Evolutionary conservation across 2,329 filamentous ascomycete species (phyloP).

Genomic region (Grosmannia huntii): DNA sequence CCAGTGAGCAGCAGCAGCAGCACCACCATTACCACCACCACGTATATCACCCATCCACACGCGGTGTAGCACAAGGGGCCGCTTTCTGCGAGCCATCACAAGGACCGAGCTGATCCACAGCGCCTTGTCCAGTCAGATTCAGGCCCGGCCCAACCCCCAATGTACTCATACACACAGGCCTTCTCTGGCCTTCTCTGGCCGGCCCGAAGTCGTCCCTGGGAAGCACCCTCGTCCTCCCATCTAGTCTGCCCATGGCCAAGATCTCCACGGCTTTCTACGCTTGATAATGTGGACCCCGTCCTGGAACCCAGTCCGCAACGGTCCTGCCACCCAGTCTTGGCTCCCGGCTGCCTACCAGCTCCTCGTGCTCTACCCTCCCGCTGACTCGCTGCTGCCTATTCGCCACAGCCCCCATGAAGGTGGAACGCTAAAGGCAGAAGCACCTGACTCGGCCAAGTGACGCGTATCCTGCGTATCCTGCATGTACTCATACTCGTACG

Average conservation of each 20-base stretch:
- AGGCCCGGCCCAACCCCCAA: neutral
- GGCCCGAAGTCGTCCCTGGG: neutral
- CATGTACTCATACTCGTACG: too few relatives aligned
- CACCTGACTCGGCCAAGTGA: neutral
- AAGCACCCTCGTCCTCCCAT: slow-evolving; percentile 24
- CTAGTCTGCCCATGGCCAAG: slow-evolving; percentile 38
- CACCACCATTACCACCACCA: too few relatives aligned
- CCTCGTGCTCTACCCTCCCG: neutral
- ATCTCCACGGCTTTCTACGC: slow-evolving; percentile 55
- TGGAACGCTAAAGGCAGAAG: slow-evolving; percentile 23
- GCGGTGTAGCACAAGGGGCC: neutral
- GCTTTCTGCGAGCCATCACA: neutral
- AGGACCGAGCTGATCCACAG: neutral
- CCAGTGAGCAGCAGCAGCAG: neutral
- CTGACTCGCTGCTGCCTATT: neutral
- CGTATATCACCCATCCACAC: too few relatives aligned
- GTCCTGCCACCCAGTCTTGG: neutral
- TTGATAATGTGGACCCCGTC: slow-evolving; percentile 34
- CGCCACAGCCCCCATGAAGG: slow-evolving; percentile 21
- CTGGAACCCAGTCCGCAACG: too few relatives aligned
- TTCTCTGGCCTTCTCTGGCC: neutral
- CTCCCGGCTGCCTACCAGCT: neutral
- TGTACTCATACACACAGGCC: neutral
- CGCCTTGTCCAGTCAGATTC: neutral
- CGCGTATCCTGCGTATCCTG: neutral